phyloP scores from a whole-genome alignment of 106 monocot species.

The Narthecium ossifragum region DNA sequence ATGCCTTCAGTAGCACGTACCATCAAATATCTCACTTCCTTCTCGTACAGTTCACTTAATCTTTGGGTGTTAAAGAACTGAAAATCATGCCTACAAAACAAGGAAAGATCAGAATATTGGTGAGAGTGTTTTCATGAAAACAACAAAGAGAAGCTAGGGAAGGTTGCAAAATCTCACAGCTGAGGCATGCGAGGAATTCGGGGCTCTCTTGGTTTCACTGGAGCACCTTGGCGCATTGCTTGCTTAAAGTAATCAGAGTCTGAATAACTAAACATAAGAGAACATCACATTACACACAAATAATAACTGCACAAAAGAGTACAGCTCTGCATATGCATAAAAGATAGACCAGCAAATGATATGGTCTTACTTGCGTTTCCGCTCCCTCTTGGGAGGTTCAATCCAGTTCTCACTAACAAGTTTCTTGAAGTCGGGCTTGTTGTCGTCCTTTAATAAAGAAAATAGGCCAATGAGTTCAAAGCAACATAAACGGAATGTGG shows the following conservation, averaged over 20 bases:
- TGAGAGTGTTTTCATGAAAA: neutral
- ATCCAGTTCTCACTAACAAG: constrained; percentile 94
- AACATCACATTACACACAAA: no score
- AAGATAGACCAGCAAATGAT: neutral
- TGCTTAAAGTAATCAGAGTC: constrained; percentile 99
- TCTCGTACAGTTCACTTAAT: constrained; percentile 89
- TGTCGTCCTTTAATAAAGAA: constrained; percentile 52
- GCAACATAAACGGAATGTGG: no score
- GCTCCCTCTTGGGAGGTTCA: constrained; percentile 87
- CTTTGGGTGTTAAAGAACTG: constrained; percentile 98
- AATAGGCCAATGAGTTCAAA: no score
- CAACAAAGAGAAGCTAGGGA: neutral
- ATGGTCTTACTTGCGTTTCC: constrained; percentile 84
- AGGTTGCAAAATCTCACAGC: constrained; percentile 34
- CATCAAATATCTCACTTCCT: constrained; percentile 98
- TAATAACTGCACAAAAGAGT: constrained; percentile 47
- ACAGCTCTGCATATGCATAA: neutral
- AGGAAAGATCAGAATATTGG: neutral
- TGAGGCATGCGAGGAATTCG: constrained; percentile 97
- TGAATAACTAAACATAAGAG: constrained; percentile 51
- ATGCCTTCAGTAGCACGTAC: constrained; percentile 30
- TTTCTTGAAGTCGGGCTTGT: constrained; percentile 87
- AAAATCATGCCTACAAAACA: constrained; percentile 78
- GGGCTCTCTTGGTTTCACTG: constrained; percentile 84
- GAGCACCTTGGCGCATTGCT: constrained; percentile 86